Evolutionary conservation across 139 green algal species (phyloP).

Genomic region (Tetratostichococcus sp.): DNA sequence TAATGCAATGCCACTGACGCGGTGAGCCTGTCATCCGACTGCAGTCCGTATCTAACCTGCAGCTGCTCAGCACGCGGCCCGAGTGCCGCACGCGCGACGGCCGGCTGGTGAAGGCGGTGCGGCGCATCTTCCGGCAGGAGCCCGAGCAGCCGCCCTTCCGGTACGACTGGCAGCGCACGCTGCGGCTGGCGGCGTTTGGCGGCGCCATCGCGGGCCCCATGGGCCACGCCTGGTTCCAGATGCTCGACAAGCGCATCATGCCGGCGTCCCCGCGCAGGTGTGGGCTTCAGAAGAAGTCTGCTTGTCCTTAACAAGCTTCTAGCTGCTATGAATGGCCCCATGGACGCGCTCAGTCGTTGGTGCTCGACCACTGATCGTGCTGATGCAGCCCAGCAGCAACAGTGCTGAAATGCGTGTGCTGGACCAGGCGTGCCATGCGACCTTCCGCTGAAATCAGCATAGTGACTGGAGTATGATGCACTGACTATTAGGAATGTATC

Average conservation of each 20-base stretch:
- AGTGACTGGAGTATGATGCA: no score
- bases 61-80: constrained; percentile 8
- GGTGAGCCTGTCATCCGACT: constrained; percentile 16
- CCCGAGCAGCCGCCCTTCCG: not conserved
- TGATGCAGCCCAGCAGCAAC: no score
- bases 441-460: no score
- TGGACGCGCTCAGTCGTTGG: no score
- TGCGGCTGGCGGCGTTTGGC: constrained; percentile 14
- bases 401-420: no score
- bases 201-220: constrained; percentile 15
- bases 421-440: no score
- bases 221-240: constrained; percentile 10
- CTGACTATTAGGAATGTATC: no score
- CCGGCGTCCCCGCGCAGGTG: not conserved
- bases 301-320: no score
- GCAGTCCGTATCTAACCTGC: constrained; percentile 54
- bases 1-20: not conserved
- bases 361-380: no score
- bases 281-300: no score
- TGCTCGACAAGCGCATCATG: constrained; percentile 3
- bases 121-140: not conserved
- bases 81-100: not conserved
- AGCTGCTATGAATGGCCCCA: constrained; percentile 1
- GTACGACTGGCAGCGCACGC: constrained; percentile 9
- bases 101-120: not conserved